phyloP scores from a whole-genome alignment of 768 basidiomycete species.

The Suillus discolor region DNA sequence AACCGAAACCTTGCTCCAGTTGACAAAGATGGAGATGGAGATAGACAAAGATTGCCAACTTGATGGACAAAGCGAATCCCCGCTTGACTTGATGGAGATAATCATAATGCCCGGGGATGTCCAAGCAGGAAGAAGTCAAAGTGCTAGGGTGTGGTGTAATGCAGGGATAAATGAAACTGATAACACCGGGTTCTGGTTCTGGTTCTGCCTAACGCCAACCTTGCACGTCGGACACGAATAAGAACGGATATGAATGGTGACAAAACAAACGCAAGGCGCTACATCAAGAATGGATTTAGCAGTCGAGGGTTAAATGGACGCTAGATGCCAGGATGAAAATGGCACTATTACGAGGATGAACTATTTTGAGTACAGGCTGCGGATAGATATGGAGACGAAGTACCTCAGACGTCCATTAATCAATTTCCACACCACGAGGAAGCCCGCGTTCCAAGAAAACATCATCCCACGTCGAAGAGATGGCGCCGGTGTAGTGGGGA shows the following conservation, averaged over 20 bases:
- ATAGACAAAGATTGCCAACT: background rate
- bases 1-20: background rate
- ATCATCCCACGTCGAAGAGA: background rate
- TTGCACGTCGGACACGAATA: background rate
- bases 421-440: background rate
- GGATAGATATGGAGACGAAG: background rate
- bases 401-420: background rate
- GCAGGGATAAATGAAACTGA: background rate
- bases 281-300: background rate
- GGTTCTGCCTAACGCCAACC: background rate
- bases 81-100: background rate
- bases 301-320: background rate
- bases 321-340: background rate
- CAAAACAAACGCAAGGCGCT: background rate
- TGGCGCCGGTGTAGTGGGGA: background rate
- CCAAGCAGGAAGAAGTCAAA: background rate
- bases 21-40: background rate
- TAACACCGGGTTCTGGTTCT: background rate
- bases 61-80: background rate
- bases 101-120: background rate
- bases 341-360: background rate
- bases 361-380: background rate
- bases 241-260: background rate
- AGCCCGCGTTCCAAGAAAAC: background rate
- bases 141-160: background rate